Evolutionary conservation across 2,329 filamentous ascomycete species (phyloP), one percentile per base, ranked within the genome.

Genomic region (Aplosporella prunicola): DNA sequence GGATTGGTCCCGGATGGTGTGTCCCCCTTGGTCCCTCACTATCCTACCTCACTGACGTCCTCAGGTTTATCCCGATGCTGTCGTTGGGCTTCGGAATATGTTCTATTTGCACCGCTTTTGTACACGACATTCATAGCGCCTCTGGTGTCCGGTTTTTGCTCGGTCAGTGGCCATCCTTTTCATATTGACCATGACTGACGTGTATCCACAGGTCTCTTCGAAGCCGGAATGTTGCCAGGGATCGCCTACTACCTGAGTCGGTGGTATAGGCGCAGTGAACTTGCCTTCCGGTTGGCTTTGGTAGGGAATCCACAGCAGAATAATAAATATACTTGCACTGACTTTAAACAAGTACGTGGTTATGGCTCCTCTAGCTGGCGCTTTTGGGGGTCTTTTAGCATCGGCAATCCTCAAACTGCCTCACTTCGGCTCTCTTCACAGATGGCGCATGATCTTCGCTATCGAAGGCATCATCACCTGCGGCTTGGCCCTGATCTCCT

Each of bases 211-310:
- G 27, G 37, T 11, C n/a, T 34, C 9, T 83, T 84, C 41, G 82
- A 87, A 56, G 77, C 81, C 0, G 81, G 80, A 6, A 76, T 86
- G 72, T 57, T 85, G 37, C 81, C 81, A 0, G 80, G 81, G 0
- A 82, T 83, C 26, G 78, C 79, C 0, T 86, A 84, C 56, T 85
- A 84, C 48, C 60, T 84, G 14, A 78, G 73, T 1, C 65, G 80
- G 35, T 85, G 80, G 80, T 85, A 84, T 47, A 66, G 78, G n/a
- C 66, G 76, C 20, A 71, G 69, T 33, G 80, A 86, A 55, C 61
- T 85, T 5, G 70, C 75, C 0, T 82, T 82, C 53, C 69, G 80
- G 0, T 61, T 84, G 1, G 72, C 76, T 1, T 60, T 83, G 24
- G 37, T 39, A 30, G 17, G 22, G n/a, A n/a, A n/a, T n/a, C n/a